These are phyloP conservation scores for Pisolithus thermaeus DNA, from an alignment of 1,284 basidiomycete species.

Conservation along the genomic window DNA sequence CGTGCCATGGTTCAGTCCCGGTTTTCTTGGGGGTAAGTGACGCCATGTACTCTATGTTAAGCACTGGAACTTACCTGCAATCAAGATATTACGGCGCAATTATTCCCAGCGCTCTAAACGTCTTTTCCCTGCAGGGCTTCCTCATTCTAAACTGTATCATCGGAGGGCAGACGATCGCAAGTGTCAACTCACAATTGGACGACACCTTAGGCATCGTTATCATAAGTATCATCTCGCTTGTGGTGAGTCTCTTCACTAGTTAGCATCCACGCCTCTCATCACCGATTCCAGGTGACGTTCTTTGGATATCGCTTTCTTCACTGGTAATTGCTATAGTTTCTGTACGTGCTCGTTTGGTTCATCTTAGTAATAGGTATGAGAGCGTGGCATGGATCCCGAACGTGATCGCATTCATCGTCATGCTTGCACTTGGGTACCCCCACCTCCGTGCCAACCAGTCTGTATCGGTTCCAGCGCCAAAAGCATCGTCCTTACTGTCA, in stretches of 20 bases:
- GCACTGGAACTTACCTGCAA: background rate
- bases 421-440: slow-evolving; percentile 51
- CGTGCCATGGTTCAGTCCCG: slow-evolving; percentile 60
- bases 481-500: slow-evolving; percentile 29
- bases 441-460: slow-evolving; percentile 24
- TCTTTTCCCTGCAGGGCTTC: slow-evolving; percentile 60
- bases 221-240: slow-evolving; percentile 61
- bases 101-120: slow-evolving; percentile 61
- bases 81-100: slow-evolving; percentile 56
- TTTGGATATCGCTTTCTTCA: slow-evolving; percentile 62
- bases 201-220: slow-evolving; percentile 73
- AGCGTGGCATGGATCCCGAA: slow-evolving; percentile 64
- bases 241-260: slow-evolving; percentile 33
- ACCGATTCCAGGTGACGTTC: slow-evolving; percentile 38
- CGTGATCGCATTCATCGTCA: slow-evolving; percentile 57
- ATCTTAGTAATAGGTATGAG: slow-evolving; percentile 38
- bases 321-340: slow-evolving; percentile 28
- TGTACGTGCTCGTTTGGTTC: background rate
- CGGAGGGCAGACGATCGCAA: slow-evolving; percentile 67
- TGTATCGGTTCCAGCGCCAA: slow-evolving; percentile 26
- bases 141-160: slow-evolving; percentile 69
- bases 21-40: slow-evolving; percentile 45
- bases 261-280: slow-evolving; percentile 5
- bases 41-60: background rate
- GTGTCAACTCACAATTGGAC: slow-evolving; percentile 45